Conservation (phyloP, 805 yeast genomes). For the Myxozyma geophila region DNA sequence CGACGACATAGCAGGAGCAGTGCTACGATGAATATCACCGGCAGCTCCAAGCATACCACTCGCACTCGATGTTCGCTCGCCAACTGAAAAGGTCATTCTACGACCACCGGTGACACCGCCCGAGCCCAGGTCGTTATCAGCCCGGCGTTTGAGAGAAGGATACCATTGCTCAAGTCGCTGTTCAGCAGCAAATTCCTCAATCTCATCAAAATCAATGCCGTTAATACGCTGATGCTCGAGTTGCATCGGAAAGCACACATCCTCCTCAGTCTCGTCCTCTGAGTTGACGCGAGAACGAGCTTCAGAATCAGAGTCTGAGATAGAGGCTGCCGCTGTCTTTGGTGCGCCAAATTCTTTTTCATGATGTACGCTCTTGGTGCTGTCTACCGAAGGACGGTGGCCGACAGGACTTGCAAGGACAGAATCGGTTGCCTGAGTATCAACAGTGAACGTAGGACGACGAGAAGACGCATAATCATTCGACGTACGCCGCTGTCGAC, state of each 20-base stretch:
- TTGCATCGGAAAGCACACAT: conserved; percentile 95
- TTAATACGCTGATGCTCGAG: conserved; percentile 54
- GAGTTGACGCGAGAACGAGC: conserved; percentile 34
- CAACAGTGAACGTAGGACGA: conserved; percentile 15
- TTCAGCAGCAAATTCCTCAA: conserved; percentile 67
- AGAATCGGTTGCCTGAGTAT: background rate
- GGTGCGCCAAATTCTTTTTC: conserved; percentile 5
- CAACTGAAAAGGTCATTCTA: conserved; percentile 27
- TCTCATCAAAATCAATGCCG: conserved; percentile 89
- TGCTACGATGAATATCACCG: conserved; percentile 15
- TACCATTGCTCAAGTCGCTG: conserved; percentile 42
- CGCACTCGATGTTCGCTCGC: background rate
- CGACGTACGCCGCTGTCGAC: conserved; percentile 17
- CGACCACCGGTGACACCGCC: conserved; percentile 18
- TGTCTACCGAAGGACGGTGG: conserved; percentile 13
- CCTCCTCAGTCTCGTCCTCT: conserved; percentile 88
- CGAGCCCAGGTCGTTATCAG: conserved; percentile 34
- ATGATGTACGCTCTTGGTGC: conserved; percentile 2
- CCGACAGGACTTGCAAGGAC: conserved; percentile 1
- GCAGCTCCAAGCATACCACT: conserved; percentile 19
- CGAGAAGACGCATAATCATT: conserved; percentile 9
- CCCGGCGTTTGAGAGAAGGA: conserved; percentile 30
- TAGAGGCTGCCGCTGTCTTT: conserved; percentile 1
- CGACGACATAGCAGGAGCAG: conserved; percentile 4
- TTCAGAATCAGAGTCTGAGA: conserved; percentile 26